Conservation (phyloP, 306 rosid genomes). For the Castanea mollissima region DNA sequence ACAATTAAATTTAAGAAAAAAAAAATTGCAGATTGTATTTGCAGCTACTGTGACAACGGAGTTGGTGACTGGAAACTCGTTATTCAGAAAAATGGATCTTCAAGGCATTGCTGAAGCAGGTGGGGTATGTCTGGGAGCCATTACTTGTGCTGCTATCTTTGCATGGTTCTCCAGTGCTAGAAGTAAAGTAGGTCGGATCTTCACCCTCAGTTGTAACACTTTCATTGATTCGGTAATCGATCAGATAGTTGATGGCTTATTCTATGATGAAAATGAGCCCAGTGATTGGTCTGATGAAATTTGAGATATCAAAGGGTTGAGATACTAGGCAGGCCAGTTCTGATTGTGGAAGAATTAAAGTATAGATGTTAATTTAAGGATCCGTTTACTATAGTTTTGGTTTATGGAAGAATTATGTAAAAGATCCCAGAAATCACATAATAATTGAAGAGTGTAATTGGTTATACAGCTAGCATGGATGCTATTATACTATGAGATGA, state of each 20-base stretch:
- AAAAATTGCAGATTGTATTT: conserved; percentile 61
- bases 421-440: no score
- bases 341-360: no score
- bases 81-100: conserved; percentile 76
- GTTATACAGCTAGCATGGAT: no score
- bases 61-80: conserved; percentile 70
- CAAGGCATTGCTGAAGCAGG: conserved; percentile 69
- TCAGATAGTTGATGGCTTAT: conserved; percentile 83
- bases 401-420: no score
- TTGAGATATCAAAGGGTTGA: conserved; percentile 11
- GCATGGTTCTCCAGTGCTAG: conserved; percentile 85
- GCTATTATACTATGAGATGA: no score
- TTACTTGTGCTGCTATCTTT: conserved; percentile 56
- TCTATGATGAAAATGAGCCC: conserved; percentile 61
- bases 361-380: no score
- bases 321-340: no score
- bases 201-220: conserved; percentile 57
- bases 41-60: conserved; percentile 71
- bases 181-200: conserved; percentile 62
- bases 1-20: no score
- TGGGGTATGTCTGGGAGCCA: conserved; percentile 80
- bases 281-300: conserved; percentile 61
- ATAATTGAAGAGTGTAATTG: no score
- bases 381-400: no score
- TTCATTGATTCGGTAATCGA: conserved; percentile 76